Percentiles rank a stretch among this genome's conserved stretches.
Evolutionary conservation across 768 basidiomycete genomes (phyloP).

Genomic region (Holtermannia corniformis): DNA sequence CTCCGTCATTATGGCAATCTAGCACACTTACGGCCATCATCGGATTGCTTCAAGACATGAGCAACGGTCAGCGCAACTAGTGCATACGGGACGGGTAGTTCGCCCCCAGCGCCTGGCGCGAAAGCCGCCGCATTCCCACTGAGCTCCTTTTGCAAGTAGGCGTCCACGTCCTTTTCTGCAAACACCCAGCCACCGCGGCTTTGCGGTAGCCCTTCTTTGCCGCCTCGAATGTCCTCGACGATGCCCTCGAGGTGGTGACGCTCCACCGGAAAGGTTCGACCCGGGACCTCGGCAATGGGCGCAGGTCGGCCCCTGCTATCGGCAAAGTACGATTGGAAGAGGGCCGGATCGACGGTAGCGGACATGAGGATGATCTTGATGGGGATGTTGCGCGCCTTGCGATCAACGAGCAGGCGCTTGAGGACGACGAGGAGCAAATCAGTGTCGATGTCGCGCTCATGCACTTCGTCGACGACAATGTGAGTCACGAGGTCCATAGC

Average conservation of each 20-base stretch:
- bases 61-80: constrained; percentile 72
- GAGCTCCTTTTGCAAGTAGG: constrained; percentile 64
- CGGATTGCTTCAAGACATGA: constrained; percentile 61
- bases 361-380: constrained; percentile 90
- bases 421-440: constrained; percentile 82
- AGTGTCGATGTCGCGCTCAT: constrained; percentile 89
- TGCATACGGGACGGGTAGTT: constrained; percentile 68
- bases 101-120: constrained; percentile 40
- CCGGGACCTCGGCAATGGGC: constrained; percentile 70
- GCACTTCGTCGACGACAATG: constrained; percentile 88
- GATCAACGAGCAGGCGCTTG: constrained; percentile 67
- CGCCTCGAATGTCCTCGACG: constrained; percentile 47
- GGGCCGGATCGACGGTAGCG: constrained; percentile 81
- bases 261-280: constrained; percentile 78
- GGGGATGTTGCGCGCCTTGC: constrained; percentile 58
- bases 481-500: constrained; percentile 73
- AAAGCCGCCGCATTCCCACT: constrained; percentile 40
- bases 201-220: constrained; percentile 17
- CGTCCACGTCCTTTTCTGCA: constrained; percentile 57
- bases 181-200: constrained; percentile 54
- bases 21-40: no score
- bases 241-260: constrained; percentile 75
- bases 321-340: constrained; percentile 82
- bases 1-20: no score
- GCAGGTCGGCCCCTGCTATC: constrained; percentile 51